Base-by-base conservation (phyloP, 495 filamentous ascomycete genomes). In the Penicillium canariense region DNA sequence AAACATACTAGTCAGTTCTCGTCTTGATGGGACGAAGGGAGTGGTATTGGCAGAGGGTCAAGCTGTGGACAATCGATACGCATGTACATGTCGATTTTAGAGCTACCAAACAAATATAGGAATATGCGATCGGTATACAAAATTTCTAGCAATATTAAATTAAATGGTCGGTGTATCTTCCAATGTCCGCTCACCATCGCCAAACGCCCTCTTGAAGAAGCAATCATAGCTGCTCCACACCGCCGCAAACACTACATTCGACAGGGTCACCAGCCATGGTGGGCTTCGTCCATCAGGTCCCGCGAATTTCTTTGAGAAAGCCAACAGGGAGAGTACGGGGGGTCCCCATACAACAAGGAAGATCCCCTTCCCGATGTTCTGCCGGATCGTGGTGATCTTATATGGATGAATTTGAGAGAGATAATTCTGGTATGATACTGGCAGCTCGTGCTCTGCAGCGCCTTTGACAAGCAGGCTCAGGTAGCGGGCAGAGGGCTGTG, bases 401-500 rank as follows among this genome's bases (percentile, higher is more conserved):
- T 92, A 98, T 5, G 87, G 68, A 30, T 77, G 78, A 15, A 96
- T 75, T 11, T 72, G 59, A 9, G 75, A 68, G 1, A 98, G 78
- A 65, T 91, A 93, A 3, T 60, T 67, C 52, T 79, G 79, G 63
- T 96, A 98, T 30, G 87, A 83, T 0, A 73, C 55, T 0, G 94
- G 94, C 0, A 98, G 75, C 10, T 78, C 74, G 67, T 91, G 86
- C 68, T 98, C 90, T 8, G 68, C 68, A 5, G 90, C 91, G 8
- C 94, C 94, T 52, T 82, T 80, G 17, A 74, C 79, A 58, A 98
- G 81, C 20, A 97, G 74, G 22, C 82, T 78, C 5, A 97, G 76
- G 63, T 98, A 97, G 0, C 93, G 83, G 15, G 81, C 76, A 3
- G 90, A 96, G 0, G 94, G 83, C 67, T 97, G 91, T 2, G 90